Evolutionary conservation across 2,329 filamentous ascomycete genomes (phyloP).

Genomic region (Fusarium annulatum): DNA sequence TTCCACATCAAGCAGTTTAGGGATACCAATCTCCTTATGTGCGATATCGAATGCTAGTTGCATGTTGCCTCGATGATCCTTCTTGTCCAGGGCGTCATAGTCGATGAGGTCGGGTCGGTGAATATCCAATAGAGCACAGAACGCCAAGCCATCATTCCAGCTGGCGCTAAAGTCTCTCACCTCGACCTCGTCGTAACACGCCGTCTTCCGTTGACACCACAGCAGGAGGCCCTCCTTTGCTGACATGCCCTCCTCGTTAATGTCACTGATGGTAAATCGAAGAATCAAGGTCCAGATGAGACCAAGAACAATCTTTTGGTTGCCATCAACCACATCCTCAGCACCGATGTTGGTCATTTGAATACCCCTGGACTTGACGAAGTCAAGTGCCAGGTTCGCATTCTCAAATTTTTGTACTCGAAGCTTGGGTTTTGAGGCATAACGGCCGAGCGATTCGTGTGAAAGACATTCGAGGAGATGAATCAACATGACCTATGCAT

Average conservation of each 20-base stretch:
- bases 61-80: constrained; percentile 96
- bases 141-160: constrained; percentile 97
- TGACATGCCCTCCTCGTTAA: constrained; percentile 97
- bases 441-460: constrained; percentile 92
- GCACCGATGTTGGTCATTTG: constrained; percentile 99
- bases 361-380: constrained; percentile 89
- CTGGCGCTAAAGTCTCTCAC: constrained; percentile 94
- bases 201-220: constrained; percentile 98
- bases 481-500: constrained; percentile 85
- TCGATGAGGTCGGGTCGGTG: constrained; percentile 97
- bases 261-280: constrained; percentile 97
- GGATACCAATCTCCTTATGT: constrained; percentile 95
- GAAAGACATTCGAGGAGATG: constrained; percentile 97
- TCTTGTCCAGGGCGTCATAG: constrained; percentile 94
- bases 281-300: constrained; percentile 99
- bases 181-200: constrained; percentile 97
- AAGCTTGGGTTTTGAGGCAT: constrained; percentile 95
- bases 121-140: constrained; percentile 95
- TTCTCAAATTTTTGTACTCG: constrained; percentile 98
- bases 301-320: constrained; percentile 95
- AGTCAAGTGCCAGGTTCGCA: constrained; percentile 94
- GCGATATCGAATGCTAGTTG: constrained; percentile 97
- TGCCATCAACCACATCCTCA: constrained; percentile 97
- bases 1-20: constrained; percentile 93
- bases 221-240: constrained; percentile 94